These are phyloP conservation scores for Debaryomyces sp. DNA, from an alignment of 1,139 yeast species.

Conservation along the genomic window DNA sequence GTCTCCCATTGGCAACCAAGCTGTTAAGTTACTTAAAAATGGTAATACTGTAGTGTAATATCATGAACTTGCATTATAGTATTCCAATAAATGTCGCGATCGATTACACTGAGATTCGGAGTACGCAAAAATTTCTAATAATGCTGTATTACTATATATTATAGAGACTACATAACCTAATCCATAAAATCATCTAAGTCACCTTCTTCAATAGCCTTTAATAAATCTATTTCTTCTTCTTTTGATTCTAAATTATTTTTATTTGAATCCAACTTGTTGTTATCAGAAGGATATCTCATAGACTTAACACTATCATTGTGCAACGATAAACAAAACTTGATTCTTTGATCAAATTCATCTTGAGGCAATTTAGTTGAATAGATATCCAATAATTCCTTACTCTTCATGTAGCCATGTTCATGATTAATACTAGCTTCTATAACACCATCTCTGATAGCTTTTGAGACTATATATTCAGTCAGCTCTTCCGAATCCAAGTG, in stretches of 20 bases:
- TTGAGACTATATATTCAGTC: constrained; percentile 95
- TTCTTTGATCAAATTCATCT: constrained; percentile 87
- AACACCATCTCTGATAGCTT: constrained; percentile 96
- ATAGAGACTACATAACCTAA: constrained; percentile 17
- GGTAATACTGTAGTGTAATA: neutral
- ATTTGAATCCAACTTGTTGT: constrained; percentile 32
- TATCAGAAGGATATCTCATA: constrained; percentile 81
- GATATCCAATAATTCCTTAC: constrained; percentile 81
- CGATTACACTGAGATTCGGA: constrained; percentile 8
- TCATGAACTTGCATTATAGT: neutral
- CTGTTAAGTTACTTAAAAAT: neutral
- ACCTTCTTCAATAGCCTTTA: constrained; percentile 53
- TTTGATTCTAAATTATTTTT: constrained; percentile 33
- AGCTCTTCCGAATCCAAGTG: constrained; percentile 93
- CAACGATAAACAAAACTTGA: constrained; percentile 84
- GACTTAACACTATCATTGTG: constrained; percentile 94
- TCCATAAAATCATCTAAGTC: constrained; percentile 55
- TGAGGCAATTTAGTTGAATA: constrained; percentile 91
- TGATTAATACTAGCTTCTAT: constrained; percentile 94
- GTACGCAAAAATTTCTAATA: neutral
- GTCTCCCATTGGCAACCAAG: constrained; percentile 4
- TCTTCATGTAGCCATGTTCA: constrained; percentile 89
- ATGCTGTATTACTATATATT: constrained; percentile 2
- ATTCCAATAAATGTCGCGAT: constrained; percentile 9
- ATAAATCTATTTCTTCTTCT: constrained; percentile 48